These are phyloP conservation scores for Calonectria naviculata DNA, from an alignment of 2,329 filamentous ascomycete genomes.

Conservation along the genomic window DNA sequence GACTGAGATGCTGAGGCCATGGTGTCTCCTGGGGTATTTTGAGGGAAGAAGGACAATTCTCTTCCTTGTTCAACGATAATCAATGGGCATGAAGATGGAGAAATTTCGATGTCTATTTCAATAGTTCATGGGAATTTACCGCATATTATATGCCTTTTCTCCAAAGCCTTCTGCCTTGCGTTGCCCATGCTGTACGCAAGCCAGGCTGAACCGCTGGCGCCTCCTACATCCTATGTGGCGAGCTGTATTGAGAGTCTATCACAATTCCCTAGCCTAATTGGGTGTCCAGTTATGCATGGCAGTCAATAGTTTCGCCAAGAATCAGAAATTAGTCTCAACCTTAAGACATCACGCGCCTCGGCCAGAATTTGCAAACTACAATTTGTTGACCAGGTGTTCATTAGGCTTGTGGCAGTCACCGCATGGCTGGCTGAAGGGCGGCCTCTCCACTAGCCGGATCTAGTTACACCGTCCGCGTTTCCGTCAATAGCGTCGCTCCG, in stretches of 20 bases:
- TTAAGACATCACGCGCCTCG: too few species aligned
- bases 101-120: too few species aligned
- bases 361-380: not conserved
- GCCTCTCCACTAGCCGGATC: not conserved
- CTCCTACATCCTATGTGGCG: not conserved
- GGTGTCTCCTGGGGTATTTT: not conserved
- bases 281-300: not conserved
- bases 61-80: not conserved
- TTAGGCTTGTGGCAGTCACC: not conserved
- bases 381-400: not conserved
- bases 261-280: not conserved
- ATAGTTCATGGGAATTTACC: not conserved
- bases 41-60: not conserved
- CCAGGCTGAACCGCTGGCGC: not conserved
- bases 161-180: not conserved
- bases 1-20: not conserved
- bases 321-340: not conserved
- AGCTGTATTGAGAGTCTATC: not conserved
- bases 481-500: conserved; percentile 2
- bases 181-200: too few species aligned
- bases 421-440: not conserved
- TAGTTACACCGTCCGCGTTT: not conserved
- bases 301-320: not conserved
- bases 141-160: not conserved
- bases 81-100: not conserved